phyloP scores from a whole-genome alignment of 2,329 filamentous ascomycete genomes.

The Setomelanomma holmii region DNA sequence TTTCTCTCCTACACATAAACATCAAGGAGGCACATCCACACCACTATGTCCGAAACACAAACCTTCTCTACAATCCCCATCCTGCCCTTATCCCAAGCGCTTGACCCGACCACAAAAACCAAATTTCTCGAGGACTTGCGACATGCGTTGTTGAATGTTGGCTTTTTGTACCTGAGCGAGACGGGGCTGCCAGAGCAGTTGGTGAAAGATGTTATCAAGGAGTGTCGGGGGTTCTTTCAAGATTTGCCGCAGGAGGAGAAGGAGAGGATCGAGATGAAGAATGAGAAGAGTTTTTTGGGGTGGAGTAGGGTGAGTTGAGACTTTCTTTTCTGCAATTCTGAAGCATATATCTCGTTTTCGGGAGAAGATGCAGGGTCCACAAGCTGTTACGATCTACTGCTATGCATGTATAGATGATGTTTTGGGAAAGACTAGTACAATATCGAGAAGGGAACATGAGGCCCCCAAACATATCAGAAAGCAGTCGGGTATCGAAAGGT shows the following conservation, averaged over 20 bases:
- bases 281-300: slow-evolving; percentile 55
- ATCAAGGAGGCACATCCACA: too few species aligned
- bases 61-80: slow-evolving; percentile 78
- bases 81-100: slow-evolving; percentile 74
- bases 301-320: slow-evolving; percentile 52
- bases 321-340: slow-evolving; percentile 8
- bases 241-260: slow-evolving; percentile 79
- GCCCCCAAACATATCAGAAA: background rate
- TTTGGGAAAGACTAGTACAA: background rate
- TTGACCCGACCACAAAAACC: slow-evolving; percentile 72
- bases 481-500: slow-evolving; percentile 11
- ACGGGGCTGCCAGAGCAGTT: slow-evolving; percentile 66
- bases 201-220: slow-evolving; percentile 68
- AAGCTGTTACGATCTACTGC: slow-evolving; percentile 12
- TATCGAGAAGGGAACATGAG: background rate
- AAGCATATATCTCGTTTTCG: too few species aligned
- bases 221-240: slow-evolving; percentile 75
- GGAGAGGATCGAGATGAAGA: slow-evolving; percentile 63
- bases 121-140: slow-evolving; percentile 74
- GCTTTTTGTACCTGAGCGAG: slow-evolving; percentile 85
- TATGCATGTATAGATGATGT: slow-evolving; percentile 6
- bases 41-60: slow-evolving; percentile 9
- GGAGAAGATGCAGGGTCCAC: too few species aligned
- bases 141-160: slow-evolving; percentile 81
- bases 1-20: too few species aligned